These are phyloP conservation scores for Castanea crenata DNA, from an alignment of 306 rosid species.

Conservation along the genomic window DNA sequence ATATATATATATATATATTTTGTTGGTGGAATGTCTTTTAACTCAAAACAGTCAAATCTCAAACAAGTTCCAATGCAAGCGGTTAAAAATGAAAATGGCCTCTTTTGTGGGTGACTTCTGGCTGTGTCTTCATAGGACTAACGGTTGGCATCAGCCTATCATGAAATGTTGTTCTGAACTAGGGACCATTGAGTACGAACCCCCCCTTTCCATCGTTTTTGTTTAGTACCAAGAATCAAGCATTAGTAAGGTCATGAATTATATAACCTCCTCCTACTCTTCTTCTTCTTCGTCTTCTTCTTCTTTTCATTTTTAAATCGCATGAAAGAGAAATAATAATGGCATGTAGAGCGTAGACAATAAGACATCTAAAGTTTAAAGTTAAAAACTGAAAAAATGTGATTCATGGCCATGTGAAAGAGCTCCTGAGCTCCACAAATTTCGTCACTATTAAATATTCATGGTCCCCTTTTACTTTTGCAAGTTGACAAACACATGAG, in stretches of 20 bases:
- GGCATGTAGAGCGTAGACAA: slow-evolving; percentile 25
- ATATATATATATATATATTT: no score
- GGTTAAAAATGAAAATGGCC: background rate
- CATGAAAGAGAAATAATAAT: background rate
- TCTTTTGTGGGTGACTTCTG: background rate
- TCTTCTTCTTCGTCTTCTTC: background rate
- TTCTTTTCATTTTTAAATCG: background rate
- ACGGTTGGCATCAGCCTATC: background rate
- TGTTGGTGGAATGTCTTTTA: no score
- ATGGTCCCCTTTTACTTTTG: background rate
- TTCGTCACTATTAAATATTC: slow-evolving; percentile 9
- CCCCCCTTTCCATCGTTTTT: background rate
- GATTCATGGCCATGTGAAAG: slow-evolving; percentile 14
- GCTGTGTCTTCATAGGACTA: background rate
- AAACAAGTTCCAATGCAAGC: background rate
- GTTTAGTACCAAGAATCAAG: slow-evolving; percentile 13
- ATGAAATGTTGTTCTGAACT: no score
- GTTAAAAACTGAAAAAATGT: slow-evolving; percentile 9
- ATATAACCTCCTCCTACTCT: background rate
- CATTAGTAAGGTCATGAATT: slow-evolving; percentile 12
- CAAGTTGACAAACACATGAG: slow-evolving; percentile 36
- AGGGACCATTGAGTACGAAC: no score
- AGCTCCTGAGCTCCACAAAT: slow-evolving; percentile 16
- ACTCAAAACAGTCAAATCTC: background rate
- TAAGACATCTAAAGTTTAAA: no score